Base-by-base conservation (phyloP, 148 eudicot species). In the Dysphania ambrosioides region DNA sequence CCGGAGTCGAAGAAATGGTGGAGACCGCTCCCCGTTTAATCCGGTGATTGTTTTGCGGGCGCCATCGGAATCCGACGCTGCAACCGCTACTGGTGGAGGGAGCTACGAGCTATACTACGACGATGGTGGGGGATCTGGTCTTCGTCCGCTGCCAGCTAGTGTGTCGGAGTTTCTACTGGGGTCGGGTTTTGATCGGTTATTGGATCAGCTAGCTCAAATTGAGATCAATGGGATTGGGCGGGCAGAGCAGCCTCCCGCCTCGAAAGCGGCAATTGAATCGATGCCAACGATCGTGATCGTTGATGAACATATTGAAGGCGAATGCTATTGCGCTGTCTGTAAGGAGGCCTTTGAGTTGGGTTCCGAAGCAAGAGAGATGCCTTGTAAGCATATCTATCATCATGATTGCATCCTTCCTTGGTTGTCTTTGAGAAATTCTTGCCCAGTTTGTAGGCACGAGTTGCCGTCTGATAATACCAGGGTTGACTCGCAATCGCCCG, bases 31-130 rank as follows among this genome's bases (percentile, higher is more conserved):
- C 8, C 96, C 93, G 30, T 95, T 95, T 42, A 95, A 95, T 72
- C 99, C 99, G 57, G 99, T 95, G 0, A 92, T 95, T 8, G 97
- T 95, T 0, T 83, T 95, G 10, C 89, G 99, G 1, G 97, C 95
- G 3, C 88, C 89, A 1, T 34, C 84, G 19, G 82, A 84, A 0
- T 68, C 76, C 2, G 84, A 68, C 2, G 72, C 55, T 1, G 74
- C 72, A 18, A 78, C 63, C 15, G 78, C 56, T 4, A 82, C 31
- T 0, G 77, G 61, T 27, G 83, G 78, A 0, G 90, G 83, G 1
- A 89, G 93, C 10, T 92, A 87, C 61, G 99, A 95, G 75, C 58
- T 95, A 49, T 95, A 84, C 65, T 95, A 95, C 41, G 97, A 95
- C 23, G 97, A 92, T 27, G 99, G 97, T 1, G 91, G 87, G 0